These are phyloP conservation scores for Coemansia sp. DNA, from an alignment of 192 early-diverging fungal species.

Conservation along the genomic window DNA sequence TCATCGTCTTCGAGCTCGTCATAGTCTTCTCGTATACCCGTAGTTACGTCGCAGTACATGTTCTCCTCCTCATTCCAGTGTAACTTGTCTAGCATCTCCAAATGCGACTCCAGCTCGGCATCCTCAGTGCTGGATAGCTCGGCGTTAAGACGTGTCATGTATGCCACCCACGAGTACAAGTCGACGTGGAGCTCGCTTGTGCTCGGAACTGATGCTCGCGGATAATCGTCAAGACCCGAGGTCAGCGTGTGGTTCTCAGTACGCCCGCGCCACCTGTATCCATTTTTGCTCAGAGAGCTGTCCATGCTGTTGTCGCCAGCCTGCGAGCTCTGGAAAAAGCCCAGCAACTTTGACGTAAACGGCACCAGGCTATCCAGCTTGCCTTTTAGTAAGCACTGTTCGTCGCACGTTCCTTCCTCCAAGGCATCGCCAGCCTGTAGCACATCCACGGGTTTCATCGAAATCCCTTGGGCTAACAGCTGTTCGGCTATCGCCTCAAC, in stretches of 20 bases:
- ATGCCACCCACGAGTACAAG: conserved; percentile 35
- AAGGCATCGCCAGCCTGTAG: not conserved
- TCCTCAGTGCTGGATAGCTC: conserved; percentile 1
- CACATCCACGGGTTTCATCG: not conserved
- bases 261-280: conserved; percentile 90
- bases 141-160: conserved; percentile 22
- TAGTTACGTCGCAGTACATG: conserved; percentile 50
- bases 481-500: conserved; percentile 55
- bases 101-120: conserved; percentile 7
- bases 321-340: conserved; percentile 83
- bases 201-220: conserved; percentile 72
- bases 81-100: conserved; percentile 27
- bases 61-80: conserved; percentile 40
- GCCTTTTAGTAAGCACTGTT: not conserved
- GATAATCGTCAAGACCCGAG: conserved; percentile 94
- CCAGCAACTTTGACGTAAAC: conserved; percentile 66
- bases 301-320: conserved; percentile 61
- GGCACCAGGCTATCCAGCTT: conserved; percentile 56
- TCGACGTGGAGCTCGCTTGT: conserved; percentile 46
- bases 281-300: conserved; percentile 55
- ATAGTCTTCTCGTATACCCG: conserved; percentile 26
- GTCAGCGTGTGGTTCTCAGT: conserved; percentile 83
- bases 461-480: not conserved
- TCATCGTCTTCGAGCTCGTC: conserved; percentile 46
- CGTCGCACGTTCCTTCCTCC: not conserved